Conservation (phyloP, 1,284 basidiomycete species). For the Anthracocystis setariae region DNA sequence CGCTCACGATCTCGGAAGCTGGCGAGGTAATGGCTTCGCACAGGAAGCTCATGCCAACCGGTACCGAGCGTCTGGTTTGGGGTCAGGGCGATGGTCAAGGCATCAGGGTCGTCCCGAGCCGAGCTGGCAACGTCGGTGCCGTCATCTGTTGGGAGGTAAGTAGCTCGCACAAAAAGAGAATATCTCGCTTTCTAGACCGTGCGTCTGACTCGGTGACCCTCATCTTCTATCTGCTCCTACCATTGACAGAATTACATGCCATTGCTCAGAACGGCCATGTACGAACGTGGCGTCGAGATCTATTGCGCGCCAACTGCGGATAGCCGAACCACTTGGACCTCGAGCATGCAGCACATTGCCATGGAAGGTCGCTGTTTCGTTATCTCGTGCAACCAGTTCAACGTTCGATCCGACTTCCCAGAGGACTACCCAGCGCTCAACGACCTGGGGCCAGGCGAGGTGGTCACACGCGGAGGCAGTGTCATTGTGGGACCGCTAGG, state of each 20-base stretch:
- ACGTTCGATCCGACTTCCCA: slow-evolving; percentile 71
- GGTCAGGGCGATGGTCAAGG: slow-evolving; percentile 70
- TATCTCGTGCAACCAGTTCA: slow-evolving; percentile 74
- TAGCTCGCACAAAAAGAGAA: not conserved
- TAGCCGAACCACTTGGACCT: slow-evolving; percentile 74
- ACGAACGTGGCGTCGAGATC: slow-evolving; percentile 74
- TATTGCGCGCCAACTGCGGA: slow-evolving; percentile 81
- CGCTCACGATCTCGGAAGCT: slow-evolving; percentile 74
- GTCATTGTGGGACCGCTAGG: slow-evolving; percentile 78
- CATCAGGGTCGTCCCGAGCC: slow-evolving; percentile 65
- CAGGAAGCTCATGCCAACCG: slow-evolving; percentile 80
- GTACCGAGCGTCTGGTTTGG: slow-evolving; percentile 77
- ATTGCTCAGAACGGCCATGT: slow-evolving; percentile 72
- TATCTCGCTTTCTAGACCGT: not conserved
- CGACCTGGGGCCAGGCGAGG: slow-evolving; percentile 67
- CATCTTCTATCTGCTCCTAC: not conserved
- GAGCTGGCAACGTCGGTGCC: slow-evolving; percentile 32
- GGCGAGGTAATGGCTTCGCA: slow-evolving; percentile 76
- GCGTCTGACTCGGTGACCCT: not conserved
- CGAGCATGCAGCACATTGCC: slow-evolving; percentile 78
- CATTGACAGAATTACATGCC: slow-evolving; percentile 78
- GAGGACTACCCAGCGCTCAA: slow-evolving; percentile 70
- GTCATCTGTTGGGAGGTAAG: slow-evolving; percentile 48
- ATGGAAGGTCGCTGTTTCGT: slow-evolving; percentile 82
- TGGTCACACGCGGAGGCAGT: slow-evolving; percentile 78